A percentile compares a stretch with the other conserved stretches of the same genome.
These are phyloP conservation scores for Coniochaeta hoffmannii DNA, from an alignment of 2,329 filamentous ascomycete genomes.

Conservation along the genomic window DNA sequence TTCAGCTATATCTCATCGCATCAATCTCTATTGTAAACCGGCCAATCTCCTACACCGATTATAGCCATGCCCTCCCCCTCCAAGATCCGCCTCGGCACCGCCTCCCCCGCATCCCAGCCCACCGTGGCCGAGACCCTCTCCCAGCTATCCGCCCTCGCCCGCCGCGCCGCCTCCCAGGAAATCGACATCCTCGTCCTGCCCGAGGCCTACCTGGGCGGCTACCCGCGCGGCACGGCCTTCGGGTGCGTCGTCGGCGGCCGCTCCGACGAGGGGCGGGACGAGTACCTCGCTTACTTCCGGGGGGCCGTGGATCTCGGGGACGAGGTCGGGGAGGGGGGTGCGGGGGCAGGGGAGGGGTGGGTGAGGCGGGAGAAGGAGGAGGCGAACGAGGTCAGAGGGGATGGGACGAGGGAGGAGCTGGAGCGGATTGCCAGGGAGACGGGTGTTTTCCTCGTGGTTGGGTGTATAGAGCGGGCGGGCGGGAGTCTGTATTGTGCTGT, in stretches of 20 bases:
- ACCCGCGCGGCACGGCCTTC: conserved; percentile 75
- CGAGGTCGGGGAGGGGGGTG: conserved; percentile 44
- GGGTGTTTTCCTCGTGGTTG: conserved; percentile 74
- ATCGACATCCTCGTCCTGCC: conserved; percentile 77
- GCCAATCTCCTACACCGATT: too few species aligned
- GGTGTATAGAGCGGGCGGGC: conserved; percentile 70
- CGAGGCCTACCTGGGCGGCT: conserved; percentile 87
- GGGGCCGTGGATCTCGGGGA: conserved; percentile 78
- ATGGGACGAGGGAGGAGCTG: conserved; percentile 68
- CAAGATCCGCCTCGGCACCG: conserved; percentile 46
- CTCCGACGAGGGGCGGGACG: conserved; percentile 63
- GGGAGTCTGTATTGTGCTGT: conserved; percentile 80
- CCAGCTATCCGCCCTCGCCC: conserved; percentile 56
- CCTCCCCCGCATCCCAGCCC: conserved; percentile 44
- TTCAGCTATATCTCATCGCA: too few species aligned
- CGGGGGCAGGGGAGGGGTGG: conserved; percentile 70
- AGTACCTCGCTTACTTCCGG: conserved; percentile 75
- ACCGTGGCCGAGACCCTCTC: conserved; percentile 54
- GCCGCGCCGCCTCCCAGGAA: conserved; percentile 46
- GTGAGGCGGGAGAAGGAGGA: conserved; percentile 51
- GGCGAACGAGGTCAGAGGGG: conserved; percentile 33
- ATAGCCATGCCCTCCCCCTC: conserved; percentile 3
- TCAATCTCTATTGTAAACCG: too few species aligned
- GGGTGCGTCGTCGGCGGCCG: conserved; percentile 68
- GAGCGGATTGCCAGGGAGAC: conserved; percentile 70